Base-by-base conservation (phyloP, 2,329 filamentous ascomycete species). In the Colletotrichum sp. region DNA sequence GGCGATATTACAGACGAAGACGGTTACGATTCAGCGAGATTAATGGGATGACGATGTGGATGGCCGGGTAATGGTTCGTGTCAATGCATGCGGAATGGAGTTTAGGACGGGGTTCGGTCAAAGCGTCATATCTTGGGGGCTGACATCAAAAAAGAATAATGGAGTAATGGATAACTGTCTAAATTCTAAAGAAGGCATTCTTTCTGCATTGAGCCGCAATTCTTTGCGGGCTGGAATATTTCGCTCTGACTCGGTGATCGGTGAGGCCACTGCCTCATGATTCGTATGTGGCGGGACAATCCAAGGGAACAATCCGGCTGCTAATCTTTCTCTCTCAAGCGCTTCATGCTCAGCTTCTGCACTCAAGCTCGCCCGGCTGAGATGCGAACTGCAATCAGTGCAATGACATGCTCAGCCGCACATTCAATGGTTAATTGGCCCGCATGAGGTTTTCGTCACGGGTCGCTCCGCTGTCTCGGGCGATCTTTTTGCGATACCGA, bases 1-100 rank as follows among this genome's bases (percentile, higher is more conserved):
- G 67, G 78, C 80, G 5, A 81, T 82, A 65, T 32, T 80, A n/a
- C 79, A 80, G 52, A 81, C 79, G 0, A 81, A 77, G 71, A 80
- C 78, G 8, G 76, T 81, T 26, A 79, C 77, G 1, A 74, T 80
- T 6, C 75, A 72, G 18, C 74, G 36, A 26, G 73, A 76, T 8
- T 71, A 63, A 39, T 32, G 18, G 16, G 59, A 34, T 52, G 44
- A 52, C n/a, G 44, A 52, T 52, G 44, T 52, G 44, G 44, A 52
- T 68, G 63, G 32, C 44, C 44, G 44, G 24, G 24, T 52, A 52
- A 66, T 66, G 64, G 36, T 28, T 26, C 18, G 64, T 16, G 22
- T 48, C 26, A 66, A 39, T 39, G 36, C 22, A 48, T 18, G 44
- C 22, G 36, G 44, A 48, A 39, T 66, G 62, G 44, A 52, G 44